Evolutionary conservation across 1,139 yeast genomes (phyloP).

Genomic region (Yamadazyma taylorii): DNA sequence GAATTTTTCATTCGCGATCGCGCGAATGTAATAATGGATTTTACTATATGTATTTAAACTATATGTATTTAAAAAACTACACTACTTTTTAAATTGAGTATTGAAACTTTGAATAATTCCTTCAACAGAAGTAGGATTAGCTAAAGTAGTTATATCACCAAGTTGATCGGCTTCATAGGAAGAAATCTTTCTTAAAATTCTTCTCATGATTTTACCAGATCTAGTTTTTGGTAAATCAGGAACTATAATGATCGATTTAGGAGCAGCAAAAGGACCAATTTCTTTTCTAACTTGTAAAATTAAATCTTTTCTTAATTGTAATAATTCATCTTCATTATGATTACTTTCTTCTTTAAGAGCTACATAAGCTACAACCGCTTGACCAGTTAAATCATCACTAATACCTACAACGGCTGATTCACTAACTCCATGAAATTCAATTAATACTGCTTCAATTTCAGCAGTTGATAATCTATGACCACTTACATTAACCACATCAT

Average conservation of each 20-base stretch:
- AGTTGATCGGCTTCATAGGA: constrained; percentile 88
- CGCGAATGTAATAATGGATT: no score
- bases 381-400: constrained; percentile 94
- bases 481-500: constrained; percentile 95
- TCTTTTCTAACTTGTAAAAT: constrained; percentile 86
- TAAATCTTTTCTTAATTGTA: constrained; percentile 69
- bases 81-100: constrained; percentile 30
- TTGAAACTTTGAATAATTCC: constrained; percentile 60
- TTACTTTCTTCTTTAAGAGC: constrained; percentile 70
- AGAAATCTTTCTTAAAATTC: constrained; percentile 90
- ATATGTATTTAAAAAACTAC: no score
- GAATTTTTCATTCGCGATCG: neutral
- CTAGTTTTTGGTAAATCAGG: constrained; percentile 95
- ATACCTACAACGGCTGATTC: constrained; percentile 97
- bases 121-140: constrained; percentile 84
- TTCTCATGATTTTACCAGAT: constrained; percentile 98
- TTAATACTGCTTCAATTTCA: constrained; percentile 91
- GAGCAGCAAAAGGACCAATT: constrained; percentile 98
- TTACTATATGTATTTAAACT: no score
- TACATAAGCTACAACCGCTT: constrained; percentile 93
- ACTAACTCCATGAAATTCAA: constrained; percentile 76
- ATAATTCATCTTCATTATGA: constrained; percentile 39
- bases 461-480: constrained; percentile 98
- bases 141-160: constrained; percentile 90
- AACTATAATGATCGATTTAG: constrained; percentile 85